Evolutionary conservation across 1,139 yeast genomes (phyloP).

Genomic region (Groenewaldozyma sp.): DNA sequence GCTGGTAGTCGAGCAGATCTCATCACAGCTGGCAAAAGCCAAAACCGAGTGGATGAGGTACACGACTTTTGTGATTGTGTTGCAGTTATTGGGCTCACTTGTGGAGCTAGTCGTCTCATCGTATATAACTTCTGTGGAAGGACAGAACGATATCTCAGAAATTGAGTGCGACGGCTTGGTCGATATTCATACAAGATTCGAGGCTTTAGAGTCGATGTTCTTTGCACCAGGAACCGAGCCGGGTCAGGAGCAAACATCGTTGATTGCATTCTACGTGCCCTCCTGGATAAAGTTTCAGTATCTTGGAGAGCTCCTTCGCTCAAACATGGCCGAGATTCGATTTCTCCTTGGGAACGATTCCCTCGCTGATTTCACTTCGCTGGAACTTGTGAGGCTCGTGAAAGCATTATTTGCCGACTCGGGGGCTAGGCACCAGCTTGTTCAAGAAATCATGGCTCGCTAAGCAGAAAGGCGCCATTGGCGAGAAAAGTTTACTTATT

Average conservation of each 20-base stretch:
- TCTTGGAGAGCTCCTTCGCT: conserved; percentile 27
- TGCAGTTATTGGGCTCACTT: conserved; percentile 22
- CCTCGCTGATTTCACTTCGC: conserved; percentile 58
- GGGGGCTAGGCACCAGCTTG: conserved; percentile 49
- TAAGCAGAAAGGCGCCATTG: too few relatives aligned
- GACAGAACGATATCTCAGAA: conserved; percentile 27
- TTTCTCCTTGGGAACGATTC: conserved; percentile 64
- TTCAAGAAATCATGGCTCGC: conserved; percentile 45
- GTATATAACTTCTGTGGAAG: conserved; percentile 20
- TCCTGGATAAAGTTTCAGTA: conserved; percentile 33
- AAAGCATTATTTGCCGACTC: conserved; percentile 62
- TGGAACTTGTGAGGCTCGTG: conserved; percentile 57
- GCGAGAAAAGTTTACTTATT: too few relatives aligned
- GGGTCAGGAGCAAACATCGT: conserved; percentile 8
- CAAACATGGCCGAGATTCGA: conserved; percentile 56
- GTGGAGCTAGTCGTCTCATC: conserved; percentile 24
- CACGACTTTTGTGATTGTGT: conserved; percentile 19
- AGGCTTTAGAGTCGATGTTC: conserved; percentile 21
- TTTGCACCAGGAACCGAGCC: conserved; percentile 6
- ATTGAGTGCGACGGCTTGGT: conserved; percentile 26
- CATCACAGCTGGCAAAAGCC: conserved; percentile 13
- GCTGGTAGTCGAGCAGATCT: conserved; percentile 17
- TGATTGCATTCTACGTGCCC: conserved; percentile 28
- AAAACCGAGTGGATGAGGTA: conserved; percentile 17
- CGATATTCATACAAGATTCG: conserved; percentile 19